phyloP scores from a whole-genome alignment of 306 rosid species.

The Lotus japonicus region DNA sequence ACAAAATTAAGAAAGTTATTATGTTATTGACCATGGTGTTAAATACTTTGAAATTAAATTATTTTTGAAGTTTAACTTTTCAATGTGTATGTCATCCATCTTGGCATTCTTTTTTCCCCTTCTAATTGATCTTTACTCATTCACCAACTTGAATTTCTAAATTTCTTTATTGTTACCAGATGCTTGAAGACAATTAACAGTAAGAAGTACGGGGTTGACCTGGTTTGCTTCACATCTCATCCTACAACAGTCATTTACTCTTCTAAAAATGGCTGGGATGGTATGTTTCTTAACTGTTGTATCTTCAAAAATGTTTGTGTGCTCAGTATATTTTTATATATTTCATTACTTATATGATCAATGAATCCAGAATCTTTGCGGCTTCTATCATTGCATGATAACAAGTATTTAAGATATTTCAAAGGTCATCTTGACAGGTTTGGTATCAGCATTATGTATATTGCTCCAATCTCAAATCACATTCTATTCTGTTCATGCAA shows the following conservation, averaged over 20 bases:
- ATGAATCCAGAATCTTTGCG: slow-evolving; percentile 71
- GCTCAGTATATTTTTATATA: neutral
- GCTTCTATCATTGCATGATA: slow-evolving; percentile 87
- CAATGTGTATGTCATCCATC: neutral
- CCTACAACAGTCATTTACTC: slow-evolving; percentile 96
- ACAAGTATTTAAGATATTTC: slow-evolving; percentile 91
- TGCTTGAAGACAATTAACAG: slow-evolving; percentile 98
- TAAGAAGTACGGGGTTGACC: slow-evolving; percentile 94
- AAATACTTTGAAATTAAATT: neutral
- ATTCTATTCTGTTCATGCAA: neutral
- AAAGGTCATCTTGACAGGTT: slow-evolving; percentile 99
- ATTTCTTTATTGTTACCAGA: slow-evolving; percentile 38
- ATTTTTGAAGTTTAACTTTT: neutral
- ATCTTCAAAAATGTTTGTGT: neutral
- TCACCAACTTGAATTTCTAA: neutral
- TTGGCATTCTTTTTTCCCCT: neutral
- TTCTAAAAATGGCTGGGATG: slow-evolving; percentile 99
- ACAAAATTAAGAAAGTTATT: neutral
- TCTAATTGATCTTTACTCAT: neutral
- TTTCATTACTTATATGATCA: slow-evolving; percentile 13
- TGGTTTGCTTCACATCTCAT: slow-evolving; percentile 93
- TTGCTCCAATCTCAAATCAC: neutral
- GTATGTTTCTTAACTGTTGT: slow-evolving; percentile 31
- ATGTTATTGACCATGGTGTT: neutral
- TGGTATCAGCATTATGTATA: neutral